Percentiles rank a stretch among this genome's conserved stretches.
These are phyloP conservation scores for Hymenochaete sp. DNA, from an alignment of 1,284 basidiomycete genomes.

Conservation along the genomic window DNA sequence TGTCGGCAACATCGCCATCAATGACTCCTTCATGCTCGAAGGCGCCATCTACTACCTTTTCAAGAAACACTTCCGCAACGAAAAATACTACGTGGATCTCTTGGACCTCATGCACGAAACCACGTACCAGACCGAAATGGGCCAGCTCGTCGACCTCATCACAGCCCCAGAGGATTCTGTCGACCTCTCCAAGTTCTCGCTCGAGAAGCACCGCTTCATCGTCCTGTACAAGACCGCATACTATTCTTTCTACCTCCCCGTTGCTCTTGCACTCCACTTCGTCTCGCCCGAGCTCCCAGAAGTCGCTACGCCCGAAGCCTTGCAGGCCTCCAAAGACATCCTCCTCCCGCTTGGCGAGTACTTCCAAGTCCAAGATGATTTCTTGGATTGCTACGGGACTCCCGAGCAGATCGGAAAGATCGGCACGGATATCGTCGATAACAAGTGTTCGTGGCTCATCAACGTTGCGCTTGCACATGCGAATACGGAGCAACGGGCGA, in stretches of 20 bases:
- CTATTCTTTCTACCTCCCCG: constrained; percentile 98
- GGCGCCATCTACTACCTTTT: constrained; percentile 87
- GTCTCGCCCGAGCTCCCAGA: constrained; percentile 39
- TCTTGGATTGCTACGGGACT: constrained; percentile 86
- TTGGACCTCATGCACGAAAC: constrained; percentile 89
- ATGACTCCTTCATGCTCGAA: constrained; percentile 97
- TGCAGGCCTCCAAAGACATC: constrained; percentile 75
- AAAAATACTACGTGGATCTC: constrained; percentile 82
- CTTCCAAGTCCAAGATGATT: constrained; percentile 99
- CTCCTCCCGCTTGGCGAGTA: constrained; percentile 93
- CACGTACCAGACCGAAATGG: constrained; percentile 92
- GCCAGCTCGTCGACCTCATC: constrained; percentile 92
- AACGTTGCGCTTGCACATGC: constrained; percentile 75
- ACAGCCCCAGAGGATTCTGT: constrained; percentile 89
- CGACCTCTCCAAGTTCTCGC: constrained; percentile 82
- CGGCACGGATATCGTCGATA: constrained; percentile 96
- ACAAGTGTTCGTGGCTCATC: constrained; percentile 98
- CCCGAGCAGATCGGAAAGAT: constrained; percentile 95
- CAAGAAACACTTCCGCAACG: constrained; percentile 79
- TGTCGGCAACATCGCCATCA: constrained; percentile 87
- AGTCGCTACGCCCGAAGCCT: constrained; percentile 63
- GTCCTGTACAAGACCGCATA: constrained; percentile 97
- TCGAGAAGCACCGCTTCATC: constrained; percentile 82
- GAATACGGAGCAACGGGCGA: constrained; percentile 43
- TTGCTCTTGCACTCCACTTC: constrained; percentile 86